Base-by-base conservation (phyloP, 306 rosid genomes). In the Lagenaria siceraria region DNA sequence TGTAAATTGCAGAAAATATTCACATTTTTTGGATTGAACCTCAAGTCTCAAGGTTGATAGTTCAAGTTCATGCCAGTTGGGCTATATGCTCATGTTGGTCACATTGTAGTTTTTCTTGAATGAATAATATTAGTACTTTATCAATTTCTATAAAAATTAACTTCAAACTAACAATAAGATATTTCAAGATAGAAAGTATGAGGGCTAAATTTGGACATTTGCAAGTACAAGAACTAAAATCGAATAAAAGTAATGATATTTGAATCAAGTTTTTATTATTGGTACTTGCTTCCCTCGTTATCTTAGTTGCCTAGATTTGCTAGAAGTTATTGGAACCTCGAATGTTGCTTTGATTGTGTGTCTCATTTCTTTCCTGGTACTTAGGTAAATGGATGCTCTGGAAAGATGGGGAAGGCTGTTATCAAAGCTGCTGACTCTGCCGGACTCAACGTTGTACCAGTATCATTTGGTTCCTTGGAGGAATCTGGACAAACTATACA, bases 361-460 rank as follows among this genome's bases (percentile, higher is more conserved):
- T n/a, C 7, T 59, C 25, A 42, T 59, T 77, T 46, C 31, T 77
- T 48, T 66, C 48, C 55, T 55, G 51, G 52, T 68, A 48, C 56
- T 35, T 55, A 92, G 97, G 93, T 95, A 56, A 92, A 90, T 84
- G 90, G 97, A 24, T 95, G 98, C 75, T 80, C 90, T 54, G 98
- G 98, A 19, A 95, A 90, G 80, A 95, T 92, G 97, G 99, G 97
- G 43, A 83, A 84, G 84, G 91, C 97, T 27, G 93, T 92, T 43
- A 89, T 92, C 75, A 83, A 81, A 75, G 97, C 92, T 36, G 98
- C 96, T 12, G 91, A 90, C 71, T 87, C 96, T 81, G 97, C 97
- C 17, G 99, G 99, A 72, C 77, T 92, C 69, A 27, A 84, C 78
- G 81, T 95, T 84, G 90, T 92, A 74, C 99, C 97, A 7, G 79